A percentile compares a stretch with the other conserved stretches of the same genome.
These are phyloP conservation scores for Suhomyces kilbournensis DNA, from an alignment of 805 yeast species.

Conservation along the genomic window DNA sequence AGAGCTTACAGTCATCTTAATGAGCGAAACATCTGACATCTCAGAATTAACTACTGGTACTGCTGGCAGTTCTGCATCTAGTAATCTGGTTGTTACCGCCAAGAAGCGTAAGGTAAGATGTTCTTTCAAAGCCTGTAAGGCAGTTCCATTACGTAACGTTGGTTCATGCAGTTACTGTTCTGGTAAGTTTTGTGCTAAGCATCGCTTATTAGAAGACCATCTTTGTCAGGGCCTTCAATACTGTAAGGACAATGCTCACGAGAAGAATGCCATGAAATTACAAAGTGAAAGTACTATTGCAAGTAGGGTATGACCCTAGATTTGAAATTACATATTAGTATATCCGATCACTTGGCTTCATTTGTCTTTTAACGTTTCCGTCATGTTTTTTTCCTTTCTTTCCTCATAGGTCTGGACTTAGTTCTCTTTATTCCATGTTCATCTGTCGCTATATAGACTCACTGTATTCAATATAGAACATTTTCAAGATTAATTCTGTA, in stretches of 20 bases:
- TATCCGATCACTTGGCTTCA: neutral
- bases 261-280: conserved; percentile 77
- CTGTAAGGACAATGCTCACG: conserved; percentile 82
- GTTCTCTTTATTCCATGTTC: neutral
- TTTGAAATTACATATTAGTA: neutral
- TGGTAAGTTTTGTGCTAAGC: conserved; percentile 84
- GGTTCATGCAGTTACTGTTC: conserved; percentile 85
- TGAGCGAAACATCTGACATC: conserved; percentile 25
- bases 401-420: conserved; percentile 2
- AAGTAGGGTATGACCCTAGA: conserved; percentile 51
- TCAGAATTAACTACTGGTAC: conserved; percentile 13
- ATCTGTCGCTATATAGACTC: neutral
- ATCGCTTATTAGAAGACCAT: conserved; percentile 83
- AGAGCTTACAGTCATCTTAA: conserved; percentile 21
- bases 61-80: conserved; percentile 9
- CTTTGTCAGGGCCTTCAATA: conserved; percentile 70
- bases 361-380: neutral
- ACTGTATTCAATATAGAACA: neutral
- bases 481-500: neutral
- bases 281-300: conserved; percentile 83
- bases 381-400: neutral
- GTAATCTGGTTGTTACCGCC: conserved; percentile 14
- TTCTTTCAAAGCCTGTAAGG: conserved; percentile 56
- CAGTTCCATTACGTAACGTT: conserved; percentile 63
- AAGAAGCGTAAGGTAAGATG: conserved; percentile 44